Percentiles rank a stretch among this genome's conserved stretches.
These are phyloP conservation scores for Nemania serpens DNA, from an alignment of 2,329 filamentous ascomycete species.

Conservation along the genomic window DNA sequence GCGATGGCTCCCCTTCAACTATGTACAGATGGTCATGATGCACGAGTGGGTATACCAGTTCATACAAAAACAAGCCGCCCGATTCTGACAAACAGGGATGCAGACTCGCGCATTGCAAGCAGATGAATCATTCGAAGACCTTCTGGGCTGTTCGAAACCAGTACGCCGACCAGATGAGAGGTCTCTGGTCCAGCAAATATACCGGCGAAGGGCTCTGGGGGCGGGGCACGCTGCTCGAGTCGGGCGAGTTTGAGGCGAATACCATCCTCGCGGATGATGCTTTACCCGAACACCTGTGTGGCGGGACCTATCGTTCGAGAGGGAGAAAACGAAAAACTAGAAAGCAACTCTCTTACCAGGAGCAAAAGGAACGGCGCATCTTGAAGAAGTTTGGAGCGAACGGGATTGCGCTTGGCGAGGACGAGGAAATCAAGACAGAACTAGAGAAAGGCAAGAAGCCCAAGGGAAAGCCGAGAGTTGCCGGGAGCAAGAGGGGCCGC, in stretches of 20 bases:
- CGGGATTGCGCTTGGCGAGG: constrained; percentile 70
- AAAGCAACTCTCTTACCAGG: constrained; percentile 66
- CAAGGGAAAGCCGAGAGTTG: constrained; percentile 72
- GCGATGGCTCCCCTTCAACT: constrained; percentile 78
- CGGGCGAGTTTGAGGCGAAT: constrained; percentile 62
- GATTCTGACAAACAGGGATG: background rate
- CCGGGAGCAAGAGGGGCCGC: constrained; percentile 72
- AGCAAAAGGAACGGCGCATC: constrained; percentile 73
- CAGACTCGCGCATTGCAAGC: constrained; percentile 78
- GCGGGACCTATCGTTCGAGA: constrained; percentile 73
- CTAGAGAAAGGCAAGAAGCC: constrained; percentile 69
- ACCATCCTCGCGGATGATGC: constrained; percentile 57
- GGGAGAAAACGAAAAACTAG: constrained; percentile 61
- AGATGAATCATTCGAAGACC: constrained; percentile 85
- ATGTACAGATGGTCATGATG: constrained; percentile 96
- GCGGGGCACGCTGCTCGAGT: constrained; percentile 65
- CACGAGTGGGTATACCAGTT: constrained; percentile 61
- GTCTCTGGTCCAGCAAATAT: constrained; percentile 71
- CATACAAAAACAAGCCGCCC: background rate
- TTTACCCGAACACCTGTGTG: constrained; percentile 75
- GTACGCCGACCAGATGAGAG: constrained; percentile 73
- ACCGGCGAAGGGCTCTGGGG: constrained; percentile 87
- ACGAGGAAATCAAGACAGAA: constrained; percentile 66
- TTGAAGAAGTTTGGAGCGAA: constrained; percentile 76
- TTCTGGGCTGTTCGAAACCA: constrained; percentile 82